A percentile compares a stretch with the other conserved stretches of the same genome.
These are phyloP conservation scores for Mortierella sp. DNA, from an alignment of 371 early-diverging fungal species.

Conservation along the genomic window DNA sequence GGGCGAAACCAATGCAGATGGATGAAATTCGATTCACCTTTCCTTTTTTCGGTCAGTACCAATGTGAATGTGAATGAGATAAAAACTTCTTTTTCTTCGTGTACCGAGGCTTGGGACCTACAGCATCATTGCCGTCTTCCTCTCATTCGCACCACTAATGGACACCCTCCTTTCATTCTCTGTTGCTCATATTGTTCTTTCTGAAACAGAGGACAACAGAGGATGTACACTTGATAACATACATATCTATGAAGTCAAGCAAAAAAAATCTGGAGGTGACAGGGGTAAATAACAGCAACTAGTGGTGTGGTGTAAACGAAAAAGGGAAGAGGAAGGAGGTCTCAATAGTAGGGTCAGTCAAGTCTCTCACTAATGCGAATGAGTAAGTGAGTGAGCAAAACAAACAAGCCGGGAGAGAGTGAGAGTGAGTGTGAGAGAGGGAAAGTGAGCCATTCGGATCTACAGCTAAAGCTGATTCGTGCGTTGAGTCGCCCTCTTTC, in stretches of 20 bases:
- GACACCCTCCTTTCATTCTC: neutral
- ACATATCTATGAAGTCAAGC: neutral
- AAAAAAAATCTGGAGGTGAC: neutral
- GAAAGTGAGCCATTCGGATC: neutral
- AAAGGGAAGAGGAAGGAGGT: neutral
- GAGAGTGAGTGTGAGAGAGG: neutral
- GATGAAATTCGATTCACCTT: neutral
- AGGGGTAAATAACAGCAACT: neutral
- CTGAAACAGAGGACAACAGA: neutral
- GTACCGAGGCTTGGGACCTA: neutral
- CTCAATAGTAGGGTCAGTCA: neutral
- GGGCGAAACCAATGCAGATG: neutral
- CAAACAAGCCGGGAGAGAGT: neutral
- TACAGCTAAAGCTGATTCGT: constrained; percentile 6
- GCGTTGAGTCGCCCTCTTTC: neutral
- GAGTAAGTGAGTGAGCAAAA: neutral
- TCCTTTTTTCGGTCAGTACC: neutral
- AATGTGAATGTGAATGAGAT: neutral
- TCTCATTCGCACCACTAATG: neutral
- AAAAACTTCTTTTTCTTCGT: neutral
- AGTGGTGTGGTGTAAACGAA: neutral
- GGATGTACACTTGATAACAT: neutral
- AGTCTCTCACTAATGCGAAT: neutral
- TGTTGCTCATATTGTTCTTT: neutral
- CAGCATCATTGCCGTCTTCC: neutral